Base-by-base conservation (phyloP, 78 protist genomes). In the Neovahlkampfia damariscottae region DNA sequence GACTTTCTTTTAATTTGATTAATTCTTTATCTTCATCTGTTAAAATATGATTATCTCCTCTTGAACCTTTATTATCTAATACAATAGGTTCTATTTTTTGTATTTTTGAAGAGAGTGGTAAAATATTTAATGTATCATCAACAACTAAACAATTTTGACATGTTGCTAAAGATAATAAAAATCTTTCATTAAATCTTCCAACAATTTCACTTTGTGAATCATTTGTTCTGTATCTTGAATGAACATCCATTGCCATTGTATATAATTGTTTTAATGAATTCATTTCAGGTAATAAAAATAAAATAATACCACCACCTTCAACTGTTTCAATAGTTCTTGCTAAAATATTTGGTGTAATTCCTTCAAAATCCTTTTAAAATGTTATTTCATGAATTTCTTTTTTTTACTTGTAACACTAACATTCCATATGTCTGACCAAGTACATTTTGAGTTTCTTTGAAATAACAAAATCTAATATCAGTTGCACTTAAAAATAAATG, bases 241-340 rank as follows among this genome's bases (percentile, higher is more conserved):
- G 99, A 9, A 92, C 95, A 70, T 93, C 96, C 99, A 98, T 97
- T 30, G 92, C 6, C 87, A 98, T 76, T 8, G 91, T 31, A 80
- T 89, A 91, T 9, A 96, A 86, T 74, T 92, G 92, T 38, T 74
- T 70, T 32, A 96, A 85, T 0, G 94, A 87, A 2, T n/a, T 27
- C 94, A 96, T 83, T 19, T 91, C 76, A 39, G 86, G 74, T 38
- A 97, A 84, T 2, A 98, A 70, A 10, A 96, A 41, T 31, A 94
- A 86, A 5, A 96, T 79, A 19, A 94, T 2, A 30, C 99, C 99
- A 40, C 99, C 99, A 29, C 99, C 99, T 71, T 88, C 96, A 5
- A 97, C 98, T 0, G 99, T 96, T 78, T 98, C 99, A 38, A 96
- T 68, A 0, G 99, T 94, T 3, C 99, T 72, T 10, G 99, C 99